Base-by-base conservation (phyloP, 805 yeast species). In the Naumovozyma baii region DNA sequence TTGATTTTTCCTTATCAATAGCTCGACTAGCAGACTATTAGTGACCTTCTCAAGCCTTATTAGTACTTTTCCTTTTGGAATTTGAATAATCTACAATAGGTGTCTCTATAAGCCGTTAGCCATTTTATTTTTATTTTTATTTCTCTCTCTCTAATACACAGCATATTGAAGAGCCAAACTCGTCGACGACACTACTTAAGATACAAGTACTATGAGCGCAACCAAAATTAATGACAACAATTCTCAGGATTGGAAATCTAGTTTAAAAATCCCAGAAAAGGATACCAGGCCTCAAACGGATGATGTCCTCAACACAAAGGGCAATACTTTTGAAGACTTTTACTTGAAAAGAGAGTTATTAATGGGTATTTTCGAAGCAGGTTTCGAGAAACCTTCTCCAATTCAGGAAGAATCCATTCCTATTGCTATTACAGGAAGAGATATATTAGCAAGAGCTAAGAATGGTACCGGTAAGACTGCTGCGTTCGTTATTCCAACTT, bases 391-490 rank as follows among this genome's bases (percentile, higher is more conserved):
- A 57, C 98, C 98, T 4, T 84, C 95, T 22, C 98, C 98, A 15
- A 87, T 92, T 59, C 98, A 92, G 65, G 96, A 90, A 65, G 97
- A 88, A 62, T 77, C 95, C 5, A 92, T 92, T 42, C 98, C 98
- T 2, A 85, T 86, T 55, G 96, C 96, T 0, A 72, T 92, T 34
- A 81, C 92, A 40, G 97, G 97, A 38, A 79, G 95, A 66, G 98
- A 92, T 63, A 83, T 92, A 44, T 73, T 92, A 47, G 98, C 98
- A 13, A 77, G 98, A 67, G 97, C 98, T 33, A 92, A 92, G 62
- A 92, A 92, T 65, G 98, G 98, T 47, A 92, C 98, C 1, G 98
- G 98, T 55, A 92, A 92, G 61, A 92, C 98, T 7, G 98, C 97
- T 1, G 94, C 98, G 5, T 92, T 92, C 62, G 81, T 86, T 37